Base-by-base conservation (phyloP, 2,329 filamentous ascomycete genomes). In the Drechslerella dactyloides region DNA sequence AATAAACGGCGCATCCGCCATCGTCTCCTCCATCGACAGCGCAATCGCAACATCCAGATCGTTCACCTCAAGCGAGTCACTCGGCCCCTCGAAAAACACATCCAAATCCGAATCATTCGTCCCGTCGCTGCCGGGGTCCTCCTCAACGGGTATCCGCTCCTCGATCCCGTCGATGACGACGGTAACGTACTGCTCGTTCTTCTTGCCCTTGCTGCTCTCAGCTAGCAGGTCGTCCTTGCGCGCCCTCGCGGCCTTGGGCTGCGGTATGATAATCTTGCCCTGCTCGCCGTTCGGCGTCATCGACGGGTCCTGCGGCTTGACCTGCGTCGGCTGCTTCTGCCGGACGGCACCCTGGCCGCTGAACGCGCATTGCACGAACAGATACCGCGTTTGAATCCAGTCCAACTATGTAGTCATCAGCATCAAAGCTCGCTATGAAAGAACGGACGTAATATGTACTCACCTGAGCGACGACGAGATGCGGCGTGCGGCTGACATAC, bases 311-410 rank as follows among this genome's bases (percentile, higher is more conserved):
- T 83, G 82, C 2, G 68, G 55, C 53, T 80, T 81, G n/a, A 78
- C 73, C 0, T 66, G 35, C 2, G 63, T 33, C 48, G 62, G 65
- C 58, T 52, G 54, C 35, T 64, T 64, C 48, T 57, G 51, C 40
- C 54, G 59, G 7, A 50, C 66, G 17, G n/a, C 23, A 6, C 19
- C 37, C 37, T 54, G 46, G 50, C 27, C 55, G 50, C 66, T 70
- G 23, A 70, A 70, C 35, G 66, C 66, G 42, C 66, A 70, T 50
- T 80, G 76, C 44, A 90, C 86, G 75, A 96, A 90, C 1, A 97
- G 83, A 79, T 96, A 96, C 48, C 92, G 85, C 24, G 91, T 92
- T 77, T 96, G 91, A 69, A 96, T 92, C 93, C 93, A 97, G 76
- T 96, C 89, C 82, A 24, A 85, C 78, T 0, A 96, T 87, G 7